phyloP scores from a whole-genome alignment of 2,329 filamentous ascomycete genomes.

The Fusarium kyushuense region DNA sequence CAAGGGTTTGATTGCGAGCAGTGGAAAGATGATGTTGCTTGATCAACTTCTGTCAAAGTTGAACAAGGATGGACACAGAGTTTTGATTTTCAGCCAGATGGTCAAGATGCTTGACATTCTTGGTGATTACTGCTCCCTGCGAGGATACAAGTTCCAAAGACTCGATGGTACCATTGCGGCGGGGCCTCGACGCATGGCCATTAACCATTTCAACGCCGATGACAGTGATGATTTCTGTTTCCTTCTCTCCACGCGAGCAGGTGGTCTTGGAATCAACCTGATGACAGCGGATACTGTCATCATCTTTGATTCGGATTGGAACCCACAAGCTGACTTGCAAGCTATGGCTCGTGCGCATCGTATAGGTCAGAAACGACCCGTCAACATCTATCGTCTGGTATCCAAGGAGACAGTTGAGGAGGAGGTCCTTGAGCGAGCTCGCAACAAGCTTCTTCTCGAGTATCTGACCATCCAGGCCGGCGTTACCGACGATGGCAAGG shows the following conservation, averaged over 20 bases:
- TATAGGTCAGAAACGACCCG: constrained; percentile 95
- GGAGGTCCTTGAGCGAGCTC: constrained; percentile 93
- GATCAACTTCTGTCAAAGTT: constrained; percentile 95
- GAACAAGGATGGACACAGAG: constrained; percentile 92
- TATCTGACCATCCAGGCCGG: constrained; percentile 97
- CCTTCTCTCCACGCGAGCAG: constrained; percentile 91
- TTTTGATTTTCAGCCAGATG: constrained; percentile 99
- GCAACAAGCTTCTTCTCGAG: constrained; percentile 97
- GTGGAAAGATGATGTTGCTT: constrained; percentile 99
- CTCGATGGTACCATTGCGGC: constrained; percentile 95
- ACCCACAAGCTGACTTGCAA: constrained; percentile 96
- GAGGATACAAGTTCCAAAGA: constrained; percentile 95
- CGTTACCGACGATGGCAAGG: constrained; percentile 94
- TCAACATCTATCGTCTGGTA: constrained; percentile 95
- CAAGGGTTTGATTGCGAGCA: constrained; percentile 93
- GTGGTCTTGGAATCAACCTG: constrained; percentile 97
- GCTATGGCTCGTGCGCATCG: constrained; percentile 98
- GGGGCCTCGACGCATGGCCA: constrained; percentile 87
- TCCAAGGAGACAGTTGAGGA: constrained; percentile 99
- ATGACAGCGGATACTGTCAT: constrained; percentile 99
- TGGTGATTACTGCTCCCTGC: constrained; percentile 90
- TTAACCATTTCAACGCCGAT: constrained; percentile 98
- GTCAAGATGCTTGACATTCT: constrained; percentile 98
- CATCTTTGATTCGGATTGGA: constrained; percentile 99
- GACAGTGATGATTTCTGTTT: constrained; percentile 97